These are phyloP conservation scores for Picea abies DNA, from an alignment of 83 land plant species.

Conservation along the genomic window DNA sequence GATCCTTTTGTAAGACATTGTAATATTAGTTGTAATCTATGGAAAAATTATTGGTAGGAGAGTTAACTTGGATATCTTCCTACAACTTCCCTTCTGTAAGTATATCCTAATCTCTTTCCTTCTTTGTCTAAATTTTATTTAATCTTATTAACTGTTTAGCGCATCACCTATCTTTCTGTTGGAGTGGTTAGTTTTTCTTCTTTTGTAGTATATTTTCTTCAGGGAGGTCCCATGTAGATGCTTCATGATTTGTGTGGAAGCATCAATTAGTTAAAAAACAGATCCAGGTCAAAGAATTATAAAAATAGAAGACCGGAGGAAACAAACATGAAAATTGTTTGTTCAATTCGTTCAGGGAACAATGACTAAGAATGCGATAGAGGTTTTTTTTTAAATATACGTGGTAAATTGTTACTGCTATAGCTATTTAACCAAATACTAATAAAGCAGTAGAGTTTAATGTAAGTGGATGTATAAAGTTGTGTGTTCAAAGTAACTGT, in stretches of 20 bases:
- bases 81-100: neutral
- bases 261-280: no score
- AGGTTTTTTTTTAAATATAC: neutral
- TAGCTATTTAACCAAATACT: neutral
- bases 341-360: neutral
- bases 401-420: neutral
- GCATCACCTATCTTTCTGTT: neutral
- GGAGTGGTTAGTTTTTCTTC: neutral
- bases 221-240: neutral
- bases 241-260: neutral
- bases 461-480: neutral
- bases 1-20: constrained; percentile 3
- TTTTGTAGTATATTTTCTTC: neutral
- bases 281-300: neutral
- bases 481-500: neutral
- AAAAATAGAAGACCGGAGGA: neutral
- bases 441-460: neutral
- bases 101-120: neutral
- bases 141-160: neutral
- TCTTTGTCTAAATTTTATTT: neutral
- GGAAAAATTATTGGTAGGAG: neutral
- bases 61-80: neutral
- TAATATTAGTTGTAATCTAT: neutral
- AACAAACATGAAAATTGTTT: neutral
- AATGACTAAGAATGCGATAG: neutral